Percentiles rank a stretch among this genome's conserved stretches.
Evolutionary conservation across 2,329 filamentous ascomycete genomes (phyloP).

Genomic region (Aspergillus niger): DNA sequence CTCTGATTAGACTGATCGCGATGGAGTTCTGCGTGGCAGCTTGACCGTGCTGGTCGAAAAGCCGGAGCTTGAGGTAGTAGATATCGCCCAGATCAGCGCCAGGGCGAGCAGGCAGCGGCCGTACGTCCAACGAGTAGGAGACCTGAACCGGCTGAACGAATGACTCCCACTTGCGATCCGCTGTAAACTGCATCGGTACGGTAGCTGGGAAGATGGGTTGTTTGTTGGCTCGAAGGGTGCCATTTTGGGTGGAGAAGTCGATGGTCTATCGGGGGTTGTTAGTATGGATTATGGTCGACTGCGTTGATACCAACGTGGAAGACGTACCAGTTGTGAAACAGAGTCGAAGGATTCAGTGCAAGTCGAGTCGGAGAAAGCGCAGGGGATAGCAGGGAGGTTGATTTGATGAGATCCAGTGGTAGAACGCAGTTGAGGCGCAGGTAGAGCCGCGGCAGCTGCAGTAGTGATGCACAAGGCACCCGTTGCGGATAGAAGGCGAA

Average conservation of each 20-base stretch:
- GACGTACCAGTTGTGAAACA: slow-evolving; percentile 17
- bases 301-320: no score
- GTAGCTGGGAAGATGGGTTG: slow-evolving; percentile 32
- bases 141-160: slow-evolving; percentile 20
- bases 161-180: slow-evolving; percentile 22
- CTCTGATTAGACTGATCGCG: slow-evolving; percentile 31
- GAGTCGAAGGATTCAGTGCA: slow-evolving; percentile 16
- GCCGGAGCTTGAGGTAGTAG: slow-evolving; percentile 26
- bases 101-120: slow-evolving; percentile 23
- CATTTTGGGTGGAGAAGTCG: slow-evolving; percentile 31
- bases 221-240: slow-evolving; percentile 32
- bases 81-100: slow-evolving; percentile 19
- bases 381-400: slow-evolving; percentile 19
- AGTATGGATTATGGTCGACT: background rate
- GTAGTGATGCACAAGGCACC: slow-evolving; percentile 15
- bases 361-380: slow-evolving; percentile 19
- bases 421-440: background rate
- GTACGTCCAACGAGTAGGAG: slow-evolving; percentile 28
- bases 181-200: slow-evolving; percentile 30
- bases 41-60: slow-evolving; percentile 28
- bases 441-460: slow-evolving; percentile 10
- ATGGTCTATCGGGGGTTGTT: slow-evolving; percentile 25
- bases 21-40: slow-evolving; percentile 32
- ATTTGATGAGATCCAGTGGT: slow-evolving; percentile 13
- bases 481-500: slow-evolving; percentile 5